These are phyloP conservation scores for Phytophthora chlamydospora DNA, from an alignment of 352 stramenopile species.

Conservation along the genomic window DNA sequence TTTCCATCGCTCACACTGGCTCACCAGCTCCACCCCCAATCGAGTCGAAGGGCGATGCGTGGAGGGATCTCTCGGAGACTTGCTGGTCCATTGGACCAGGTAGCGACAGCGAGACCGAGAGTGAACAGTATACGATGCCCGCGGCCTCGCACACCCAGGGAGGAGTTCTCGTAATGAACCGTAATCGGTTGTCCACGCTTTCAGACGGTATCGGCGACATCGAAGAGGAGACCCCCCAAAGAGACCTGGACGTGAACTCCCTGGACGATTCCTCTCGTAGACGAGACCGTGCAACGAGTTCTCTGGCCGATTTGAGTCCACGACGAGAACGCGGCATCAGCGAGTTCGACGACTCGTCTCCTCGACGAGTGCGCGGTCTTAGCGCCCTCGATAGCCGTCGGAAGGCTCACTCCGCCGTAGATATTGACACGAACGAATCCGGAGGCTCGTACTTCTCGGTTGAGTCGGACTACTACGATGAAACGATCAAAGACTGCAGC, in stretches of 20 bases:
- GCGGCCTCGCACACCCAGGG: neutral
- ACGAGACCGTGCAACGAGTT: conserved; percentile 16
- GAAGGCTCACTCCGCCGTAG: conserved; percentile 11
- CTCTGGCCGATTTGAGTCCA: conserved; percentile 7
- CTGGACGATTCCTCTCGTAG: conserved; percentile 29
- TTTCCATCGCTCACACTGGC: neutral
- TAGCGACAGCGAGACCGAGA: conserved; percentile 38
- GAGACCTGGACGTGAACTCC: conserved; percentile 11
- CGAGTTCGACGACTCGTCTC: conserved; percentile 26
- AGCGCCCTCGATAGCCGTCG: conserved; percentile 24
- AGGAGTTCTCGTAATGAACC: conserved; percentile 4
- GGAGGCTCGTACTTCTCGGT: conserved; percentile 28
- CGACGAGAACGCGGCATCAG: conserved; percentile 24
- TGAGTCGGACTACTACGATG: conserved; percentile 33
- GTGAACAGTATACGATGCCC: conserved; percentile 11
- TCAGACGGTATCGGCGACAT: conserved; percentile 23
- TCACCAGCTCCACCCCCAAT: neutral
- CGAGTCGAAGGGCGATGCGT: conserved; percentile 13
- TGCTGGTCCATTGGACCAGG: conserved; percentile 44
- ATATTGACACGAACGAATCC: conserved; percentile 24
- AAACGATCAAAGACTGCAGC: conserved; percentile 36
- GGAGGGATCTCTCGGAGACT: conserved; percentile 35
- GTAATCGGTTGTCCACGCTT: conserved; percentile 23
- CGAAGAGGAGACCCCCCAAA: conserved; percentile 4
- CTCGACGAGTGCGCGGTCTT: conserved; percentile 27